phyloP scores from a whole-genome alignment of 2,329 filamentous ascomycete genomes.

The Penicillium glabrum region DNA sequence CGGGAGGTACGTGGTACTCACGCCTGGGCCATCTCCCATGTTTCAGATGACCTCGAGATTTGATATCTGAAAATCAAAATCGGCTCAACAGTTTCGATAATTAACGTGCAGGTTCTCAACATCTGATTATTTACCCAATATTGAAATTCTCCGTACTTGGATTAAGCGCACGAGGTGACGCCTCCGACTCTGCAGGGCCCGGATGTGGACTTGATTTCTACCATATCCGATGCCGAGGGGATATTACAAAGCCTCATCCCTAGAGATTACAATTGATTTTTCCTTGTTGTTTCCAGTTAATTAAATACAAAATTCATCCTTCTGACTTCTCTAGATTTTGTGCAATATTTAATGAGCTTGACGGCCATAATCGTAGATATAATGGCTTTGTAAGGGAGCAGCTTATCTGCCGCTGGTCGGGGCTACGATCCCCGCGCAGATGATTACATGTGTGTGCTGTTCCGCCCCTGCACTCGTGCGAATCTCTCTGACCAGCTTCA shows the following conservation, averaged over 20 bases:
- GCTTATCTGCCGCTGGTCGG: constrained; percentile 11
- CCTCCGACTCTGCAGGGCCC: constrained; percentile 2
- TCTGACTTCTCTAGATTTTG: not conserved
- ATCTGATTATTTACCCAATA: not conserved
- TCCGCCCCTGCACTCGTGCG: constrained; percentile 9
- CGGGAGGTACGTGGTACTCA: not conserved
- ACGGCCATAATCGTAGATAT: not conserved
- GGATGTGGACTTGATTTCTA: not conserved
- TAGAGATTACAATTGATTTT: not conserved
- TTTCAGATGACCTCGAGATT: not conserved
- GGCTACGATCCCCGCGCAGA: constrained; percentile 10
- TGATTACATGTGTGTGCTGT: constrained; percentile 11
- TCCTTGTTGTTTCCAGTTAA: not conserved
- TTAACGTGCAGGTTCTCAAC: not conserved
- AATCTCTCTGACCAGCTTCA: constrained; percentile 2
- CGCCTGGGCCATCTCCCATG: not conserved
- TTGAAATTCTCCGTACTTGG: not conserved
- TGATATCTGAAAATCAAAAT: not conserved
- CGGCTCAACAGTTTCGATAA: not conserved
- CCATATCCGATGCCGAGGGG: not conserved
- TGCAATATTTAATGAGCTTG: not conserved
- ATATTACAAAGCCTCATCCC: not conserved
- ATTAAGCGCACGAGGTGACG: not conserved
- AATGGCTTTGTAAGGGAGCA: constrained; percentile 5
- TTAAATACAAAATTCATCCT: not conserved